Evolutionary conservation across 2,329 filamentous ascomycete species (phyloP).

Genomic region (Hysterium pulicare): DNA sequence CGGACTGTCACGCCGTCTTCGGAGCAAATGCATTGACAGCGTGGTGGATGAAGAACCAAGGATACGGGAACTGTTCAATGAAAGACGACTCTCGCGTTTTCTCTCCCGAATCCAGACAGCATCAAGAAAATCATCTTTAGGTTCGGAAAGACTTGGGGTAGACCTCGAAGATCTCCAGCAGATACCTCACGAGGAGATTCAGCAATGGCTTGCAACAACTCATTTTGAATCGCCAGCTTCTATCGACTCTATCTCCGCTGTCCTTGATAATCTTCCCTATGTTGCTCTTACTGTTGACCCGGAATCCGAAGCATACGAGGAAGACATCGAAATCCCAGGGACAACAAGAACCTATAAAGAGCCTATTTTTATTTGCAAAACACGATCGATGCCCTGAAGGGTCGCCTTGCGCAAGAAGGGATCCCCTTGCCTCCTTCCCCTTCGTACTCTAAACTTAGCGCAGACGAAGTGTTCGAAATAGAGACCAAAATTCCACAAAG

Average conservation of each 20-base stretch:
- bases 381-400: constrained; percentile 12
- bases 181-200: constrained; percentile 13
- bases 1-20: constrained; percentile 9
- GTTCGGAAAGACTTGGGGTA: constrained; percentile 7
- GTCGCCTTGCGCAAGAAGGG: constrained; percentile 4
- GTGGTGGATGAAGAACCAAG: constrained; percentile 14
- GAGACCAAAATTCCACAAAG: too few species aligned
- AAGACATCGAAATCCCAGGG: background rate
- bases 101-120: constrained; percentile 13
- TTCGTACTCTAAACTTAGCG: too few species aligned
- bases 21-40: constrained; percentile 18
- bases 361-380: constrained; percentile 12
- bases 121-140: constrained; percentile 11
- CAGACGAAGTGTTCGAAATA: too few species aligned
- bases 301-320: background rate
- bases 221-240: constrained; percentile 16
- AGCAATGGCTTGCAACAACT: constrained; percentile 17
- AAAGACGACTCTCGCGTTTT: constrained; percentile 12
- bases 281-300: background rate
- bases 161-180: constrained; percentile 7
- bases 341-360: constrained; percentile 12
- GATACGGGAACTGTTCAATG: constrained; percentile 12
- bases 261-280: constrained; percentile 7
- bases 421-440: background rate
- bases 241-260: constrained; percentile 14